Conservation (phyloP, 2,329 filamentous ascomycete species). For the Microascus cirrosus region DNA sequence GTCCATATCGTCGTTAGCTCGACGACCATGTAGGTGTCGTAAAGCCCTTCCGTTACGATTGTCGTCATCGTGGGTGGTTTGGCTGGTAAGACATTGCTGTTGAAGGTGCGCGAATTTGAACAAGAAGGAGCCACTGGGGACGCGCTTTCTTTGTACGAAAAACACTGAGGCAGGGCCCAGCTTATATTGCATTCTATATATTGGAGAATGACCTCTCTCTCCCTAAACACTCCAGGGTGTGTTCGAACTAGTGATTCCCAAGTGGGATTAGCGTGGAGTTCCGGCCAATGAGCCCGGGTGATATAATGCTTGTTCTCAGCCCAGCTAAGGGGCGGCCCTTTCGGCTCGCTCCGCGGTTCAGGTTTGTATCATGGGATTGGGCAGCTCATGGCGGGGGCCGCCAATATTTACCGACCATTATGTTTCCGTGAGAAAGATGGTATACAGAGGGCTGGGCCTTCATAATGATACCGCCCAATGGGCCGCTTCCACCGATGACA, state of each 20-base stretch:
- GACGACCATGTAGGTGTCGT: constrained; percentile 4
- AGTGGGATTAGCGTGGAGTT: neutral
- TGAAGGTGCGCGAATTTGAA: neutral
- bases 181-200: neutral
- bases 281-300: neutral
- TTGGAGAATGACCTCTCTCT: neutral
- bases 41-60: neutral
- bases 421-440: too few species aligned
- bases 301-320: neutral
- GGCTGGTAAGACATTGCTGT: neutral
- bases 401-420: neutral
- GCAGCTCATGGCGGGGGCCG: neutral
- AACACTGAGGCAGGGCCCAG: neutral
- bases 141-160: neutral
- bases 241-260: neutral
- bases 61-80: neutral
- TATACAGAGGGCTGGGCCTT: too few species aligned
- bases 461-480: too few species aligned
- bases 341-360: neutral
- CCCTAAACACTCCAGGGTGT: neutral
- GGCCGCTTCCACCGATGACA: too few species aligned
- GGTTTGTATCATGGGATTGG: neutral
- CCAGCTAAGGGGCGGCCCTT: neutral
- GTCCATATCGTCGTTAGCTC: constrained; percentile 2
- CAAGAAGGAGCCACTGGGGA: neutral